Evolutionary conservation across 2,329 filamentous ascomycete genomes (phyloP).

Genomic region (Penicillium decumbens): DNA sequence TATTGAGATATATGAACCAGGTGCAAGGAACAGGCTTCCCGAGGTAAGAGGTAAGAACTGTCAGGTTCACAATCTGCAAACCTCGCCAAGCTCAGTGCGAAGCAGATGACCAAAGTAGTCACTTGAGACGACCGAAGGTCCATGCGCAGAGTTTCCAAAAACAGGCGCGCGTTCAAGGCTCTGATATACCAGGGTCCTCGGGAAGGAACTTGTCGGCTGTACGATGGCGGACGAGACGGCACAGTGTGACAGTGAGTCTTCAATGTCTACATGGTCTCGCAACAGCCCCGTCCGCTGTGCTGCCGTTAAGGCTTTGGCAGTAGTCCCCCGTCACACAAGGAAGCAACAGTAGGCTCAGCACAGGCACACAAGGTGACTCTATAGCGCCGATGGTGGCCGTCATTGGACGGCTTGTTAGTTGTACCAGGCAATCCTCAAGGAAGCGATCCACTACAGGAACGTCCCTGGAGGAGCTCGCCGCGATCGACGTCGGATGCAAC

Average conservation of each 20-base stretch:
- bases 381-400: slow-evolving; percentile 1
- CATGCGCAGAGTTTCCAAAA: slow-evolving; percentile 23
- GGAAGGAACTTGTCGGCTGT: slow-evolving; percentile 12
- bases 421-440: not conserved
- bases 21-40: not conserved
- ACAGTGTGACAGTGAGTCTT: slow-evolving; percentile 3
- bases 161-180: slow-evolving; percentile 12
- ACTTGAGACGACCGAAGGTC: slow-evolving; percentile 31
- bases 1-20: not conserved
- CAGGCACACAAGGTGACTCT: slow-evolving; percentile 12
- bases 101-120: slow-evolving; percentile 28
- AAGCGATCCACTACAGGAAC: not conserved
- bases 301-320: slow-evolving; percentile 18
- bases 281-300: slow-evolving; percentile 14
- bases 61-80: slow-evolving; percentile 15
- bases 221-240: slow-evolving; percentile 16
- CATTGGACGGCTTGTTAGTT: not conserved
- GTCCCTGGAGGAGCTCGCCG: not conserved
- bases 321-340: slow-evolving; percentile 12
- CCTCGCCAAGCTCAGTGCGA: slow-evolving; percentile 11
- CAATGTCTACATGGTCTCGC: slow-evolving; percentile 11
- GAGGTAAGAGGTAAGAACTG: slow-evolving; percentile 12
- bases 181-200: slow-evolving; percentile 8
- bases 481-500: slow-evolving; percentile 5
- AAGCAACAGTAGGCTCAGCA: slow-evolving; percentile 2